A percentile compares a stretch with the other conserved stretches of the same genome.
phyloP scores from a whole-genome alignment of 106 monocot species.

The Iris macrosiphon region DNA sequence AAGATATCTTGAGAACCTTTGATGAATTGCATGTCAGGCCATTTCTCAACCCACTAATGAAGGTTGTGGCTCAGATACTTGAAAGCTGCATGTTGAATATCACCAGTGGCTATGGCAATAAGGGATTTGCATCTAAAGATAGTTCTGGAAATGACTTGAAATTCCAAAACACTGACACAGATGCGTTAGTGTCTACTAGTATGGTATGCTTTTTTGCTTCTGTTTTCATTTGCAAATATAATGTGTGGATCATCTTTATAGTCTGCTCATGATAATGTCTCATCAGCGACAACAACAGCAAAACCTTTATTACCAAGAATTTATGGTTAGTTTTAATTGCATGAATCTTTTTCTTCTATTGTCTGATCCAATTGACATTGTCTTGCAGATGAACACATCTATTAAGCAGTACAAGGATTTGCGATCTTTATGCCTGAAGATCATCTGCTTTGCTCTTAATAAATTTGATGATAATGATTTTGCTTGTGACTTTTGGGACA shows the following conservation, averaged over 20 bases:
- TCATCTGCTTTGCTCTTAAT: slow-evolving; percentile 55
- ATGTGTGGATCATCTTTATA: too few relatives aligned
- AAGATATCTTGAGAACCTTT: slow-evolving; percentile 77
- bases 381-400: slow-evolving; percentile 22
- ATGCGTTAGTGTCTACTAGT: not conserved
- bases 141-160: slow-evolving; percentile 8
- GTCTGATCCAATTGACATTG: not conserved
- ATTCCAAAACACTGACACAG: slow-evolving; percentile 4
- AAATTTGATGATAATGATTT: slow-evolving; percentile 57
- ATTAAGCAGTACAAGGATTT: slow-evolving; percentile 62
- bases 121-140: slow-evolving; percentile 4
- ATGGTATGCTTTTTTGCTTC: slow-evolving; percentile 23
- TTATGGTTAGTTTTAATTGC: too few relatives aligned
- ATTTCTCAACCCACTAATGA: slow-evolving; percentile 63
- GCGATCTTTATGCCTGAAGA: slow-evolving; percentile 65
- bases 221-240: too few relatives aligned
- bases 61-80: slow-evolving; percentile 56
- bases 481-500: slow-evolving; percentile 67
- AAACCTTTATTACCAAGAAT: too few relatives aligned
- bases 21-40: slow-evolving; percentile 61
- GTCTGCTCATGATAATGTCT: too few relatives aligned
- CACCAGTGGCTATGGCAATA: slow-evolving; percentile 5
- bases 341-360: too few relatives aligned
- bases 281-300: too few relatives aligned
- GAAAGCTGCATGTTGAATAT: slow-evolving; percentile 55